Base-by-base conservation (phyloP, 192 early-diverging fungal genomes). In the Paraglomus brasilianum region DNA sequence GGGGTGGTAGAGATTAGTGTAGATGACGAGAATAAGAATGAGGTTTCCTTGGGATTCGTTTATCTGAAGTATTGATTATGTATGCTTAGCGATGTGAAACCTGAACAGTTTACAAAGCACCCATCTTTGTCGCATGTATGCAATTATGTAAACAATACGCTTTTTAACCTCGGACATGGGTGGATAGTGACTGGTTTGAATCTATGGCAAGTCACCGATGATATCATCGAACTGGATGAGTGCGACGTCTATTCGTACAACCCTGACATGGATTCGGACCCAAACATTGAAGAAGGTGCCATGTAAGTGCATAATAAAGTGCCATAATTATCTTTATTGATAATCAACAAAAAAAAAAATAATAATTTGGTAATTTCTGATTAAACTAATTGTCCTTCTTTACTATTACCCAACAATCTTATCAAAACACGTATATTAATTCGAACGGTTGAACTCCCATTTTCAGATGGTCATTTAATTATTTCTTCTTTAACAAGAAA, bases 401-500 rank as follows among this genome's bases (percentile, higher is more conserved):
- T 72, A n/a, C n/a, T 55, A 56, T 24, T 61, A 45, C 1, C 22
- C 30, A 15, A 22, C 42, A 50, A 39, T 56, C 60, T 13, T 65
- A 38, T 70, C 46, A 48, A 24, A 57, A 70, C 58, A n/a, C 10
- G 10, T n/a, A 48, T 48, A n/a, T 56, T 66, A 21, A 38, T 57
- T 15, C 44, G 69, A 71, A 71, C 58, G 69, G 22, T 8, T 19
- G 9, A 24, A 49, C 60, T 69, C 19, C 24, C 21, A 14, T 53
- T 48, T 43, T 24, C 70, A 94, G 92, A 50, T 95, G 93, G 95
- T 92, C 92, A 38, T 92, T 96, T 77, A 94, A 98, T 85, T 95
- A 94, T 84, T 97, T 98, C 73, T 97, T 98, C 81, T 91, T 91
- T 69, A 97, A 98, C 77, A 86, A 88, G 64, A 88, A 89, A 70